Evolutionary conservation across 1,139 yeast species (phyloP), one percentile per base, ranked within the genome.

Genomic region (Pichia sp.): DNA sequence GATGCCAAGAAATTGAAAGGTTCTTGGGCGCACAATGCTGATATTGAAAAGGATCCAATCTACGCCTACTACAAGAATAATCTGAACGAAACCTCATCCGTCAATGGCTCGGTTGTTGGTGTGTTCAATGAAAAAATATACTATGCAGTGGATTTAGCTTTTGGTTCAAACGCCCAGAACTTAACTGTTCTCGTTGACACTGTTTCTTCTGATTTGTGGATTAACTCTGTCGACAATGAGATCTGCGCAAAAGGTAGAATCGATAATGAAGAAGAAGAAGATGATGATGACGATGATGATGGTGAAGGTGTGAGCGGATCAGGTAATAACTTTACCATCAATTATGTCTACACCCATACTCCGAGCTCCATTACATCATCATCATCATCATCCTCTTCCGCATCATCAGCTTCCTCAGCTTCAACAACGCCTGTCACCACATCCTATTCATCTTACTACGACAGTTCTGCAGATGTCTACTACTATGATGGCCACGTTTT

Each of bases 191-290:
- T 74, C 42, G 56, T 78, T 27, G 84, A 77, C 50, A 74, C 84
- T 6, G 82, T 82, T 0, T 74, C 81, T 5, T 63, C 79, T 4
- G 85, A 77, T 50, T 59, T 76, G 42, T 77, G 84, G 84, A 69
- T 76, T 4, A 41, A 41, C 15, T 41, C 48, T 1, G 25, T 34
- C 18, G 42, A 40, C 9, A 39, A 42, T 22, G 30, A 30, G 8
- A 21, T 35, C 8, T 45, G 48, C 27, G 32, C 32, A 3, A 5
- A 35, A 15, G 38, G 28, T 22, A 11, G 12, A 23, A 6, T n/a
- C 8, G 26, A 23, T n/a, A n/a, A 8, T 9, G 26, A 23, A 10
- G 11, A 23, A 6, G 5, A 13, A 14, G 27, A 25, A 5, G 27
- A 25, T 14, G 27, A 24, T 6, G 11, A 5, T 24, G 17, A 25